Conservation (phyloP, 2,329 filamentous ascomycete genomes). For the Beauveria rudraprayagi region DNA sequence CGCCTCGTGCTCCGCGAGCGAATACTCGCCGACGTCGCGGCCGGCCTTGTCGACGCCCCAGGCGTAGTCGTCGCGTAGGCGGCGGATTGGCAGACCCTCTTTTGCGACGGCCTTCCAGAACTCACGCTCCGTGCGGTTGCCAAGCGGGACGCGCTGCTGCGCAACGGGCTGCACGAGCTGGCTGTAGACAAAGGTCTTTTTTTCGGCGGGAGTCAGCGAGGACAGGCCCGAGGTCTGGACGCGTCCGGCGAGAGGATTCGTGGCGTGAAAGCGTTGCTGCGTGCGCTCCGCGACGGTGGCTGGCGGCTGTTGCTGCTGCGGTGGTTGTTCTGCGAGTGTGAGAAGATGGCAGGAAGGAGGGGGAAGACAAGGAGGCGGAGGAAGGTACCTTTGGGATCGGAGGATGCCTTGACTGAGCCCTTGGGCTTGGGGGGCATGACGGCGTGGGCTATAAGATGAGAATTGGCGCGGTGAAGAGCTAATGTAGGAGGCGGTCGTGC, state of each 20-base stretch:
- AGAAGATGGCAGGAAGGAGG: too few relatives aligned
- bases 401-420: conserved; percentile 3
- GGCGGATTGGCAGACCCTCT: conserved; percentile 40
- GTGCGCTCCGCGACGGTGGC: conserved; percentile 41
- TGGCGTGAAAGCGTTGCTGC: conserved; percentile 39
- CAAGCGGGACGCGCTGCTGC: conserved; percentile 26
- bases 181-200: conserved; percentile 39
- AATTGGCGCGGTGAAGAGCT: background rate
- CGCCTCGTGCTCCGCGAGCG: conserved; percentile 36
- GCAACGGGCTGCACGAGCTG: conserved; percentile 37
- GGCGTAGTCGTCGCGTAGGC: conserved; percentile 29
- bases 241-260: conserved; percentile 40
- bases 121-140: conserved; percentile 45
- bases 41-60: conserved; percentile 47
- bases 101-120: conserved; percentile 51
- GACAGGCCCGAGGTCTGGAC: conserved; percentile 35
- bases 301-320: background rate
- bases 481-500: background rate
- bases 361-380: background rate
- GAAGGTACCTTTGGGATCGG: conserved; percentile 1
- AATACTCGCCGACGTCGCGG: conserved; percentile 40
- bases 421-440: conserved; percentile 12
- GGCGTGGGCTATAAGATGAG: background rate
- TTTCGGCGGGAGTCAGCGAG: conserved; percentile 39
- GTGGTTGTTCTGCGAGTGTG: background rate